Base-by-base conservation (phyloP, 129 eudicot species). In the Flaveria ramosissima region DNA sequence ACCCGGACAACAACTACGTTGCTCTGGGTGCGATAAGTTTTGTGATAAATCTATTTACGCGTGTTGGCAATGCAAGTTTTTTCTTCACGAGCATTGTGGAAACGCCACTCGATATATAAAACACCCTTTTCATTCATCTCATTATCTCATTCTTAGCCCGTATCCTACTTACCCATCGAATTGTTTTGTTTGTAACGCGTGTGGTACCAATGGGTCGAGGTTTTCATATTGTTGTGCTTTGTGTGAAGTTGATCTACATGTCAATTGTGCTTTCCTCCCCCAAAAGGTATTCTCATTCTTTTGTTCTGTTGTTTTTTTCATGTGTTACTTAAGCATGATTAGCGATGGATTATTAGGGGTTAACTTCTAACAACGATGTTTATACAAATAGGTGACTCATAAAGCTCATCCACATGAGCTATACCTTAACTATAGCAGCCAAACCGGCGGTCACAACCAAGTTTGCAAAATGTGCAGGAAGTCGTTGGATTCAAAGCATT, bases 31-130 rank as follows among this genome's bases (percentile, higher is more conserved):
- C 39, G 74, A 88, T 45, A 48, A 51, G 16, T 81, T 74, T 7
- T 83, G 89, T 61, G 68, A 71, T 50, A 72, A 60, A 78, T 75
- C 85, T 9, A 76, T 83, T 1, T 86, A 85, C 69, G 89, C 85
- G 1, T 90, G 92, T 83, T 80, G 89, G 89, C 72, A 65, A 20
- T 90, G 92, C 88, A 78, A 77, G 27, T 88, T 84, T 62, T 88
- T 85, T 83, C 92, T 90, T 39, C 96, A 90, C 21, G 90, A 88
- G 15, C 89, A 90, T 56, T 90, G 92, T n/a, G 88, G 89, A 2
- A 88, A 84, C 17, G 90, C 96, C 5, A 76, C 74, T 30, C 85
- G 96, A 15, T 87, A 70, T 50, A 72, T 90, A 48, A 78, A 84
- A 14, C 92, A 88, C 60, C 92, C 90, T 15, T 80, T 80, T 53